Evolutionary conservation across 805 yeast species (phyloP).

Genomic region (Metschnikowia arizonensis): DNA sequence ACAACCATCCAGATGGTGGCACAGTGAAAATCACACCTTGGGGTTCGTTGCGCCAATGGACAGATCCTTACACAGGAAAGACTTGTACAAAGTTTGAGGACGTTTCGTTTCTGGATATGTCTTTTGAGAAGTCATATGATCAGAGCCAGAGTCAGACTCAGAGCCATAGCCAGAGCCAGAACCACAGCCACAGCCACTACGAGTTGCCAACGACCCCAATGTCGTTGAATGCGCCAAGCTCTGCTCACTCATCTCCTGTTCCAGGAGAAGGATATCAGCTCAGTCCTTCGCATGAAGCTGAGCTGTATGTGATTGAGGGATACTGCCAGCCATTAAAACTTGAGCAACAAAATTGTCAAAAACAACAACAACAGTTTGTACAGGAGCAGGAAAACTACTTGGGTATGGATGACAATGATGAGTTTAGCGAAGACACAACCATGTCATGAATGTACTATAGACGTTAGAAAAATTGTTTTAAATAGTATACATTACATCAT

Average conservation of each 20-base stretch:
- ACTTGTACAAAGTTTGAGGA: slow-evolving; percentile 48
- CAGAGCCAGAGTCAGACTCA: slow-evolving; percentile 5
- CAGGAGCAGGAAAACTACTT: slow-evolving; percentile 38
- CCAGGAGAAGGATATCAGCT: slow-evolving; percentile 19
- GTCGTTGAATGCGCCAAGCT: slow-evolving; percentile 14
- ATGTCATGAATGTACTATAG: slow-evolving; percentile 9
- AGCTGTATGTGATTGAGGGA: slow-evolving; percentile 35
- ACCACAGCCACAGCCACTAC: slow-evolving; percentile 10
- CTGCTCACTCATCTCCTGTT: slow-evolving; percentile 17
- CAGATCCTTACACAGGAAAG: slow-evolving; percentile 41
- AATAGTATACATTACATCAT: too few relatives aligned
- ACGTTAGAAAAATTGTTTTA: background rate
- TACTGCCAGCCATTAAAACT: slow-evolving; percentile 17
- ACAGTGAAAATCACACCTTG: slow-evolving; percentile 58
- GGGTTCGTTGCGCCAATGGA: slow-evolving; percentile 52
- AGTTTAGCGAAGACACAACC: slow-evolving; percentile 14
- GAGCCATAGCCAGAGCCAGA: slow-evolving; percentile 4
- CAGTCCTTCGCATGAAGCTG: slow-evolving; percentile 39
- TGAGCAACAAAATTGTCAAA: background rate
- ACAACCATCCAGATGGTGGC: slow-evolving; percentile 61
- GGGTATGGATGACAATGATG: slow-evolving; percentile 32
- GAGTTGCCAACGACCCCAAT: slow-evolving; percentile 21
- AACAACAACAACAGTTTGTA: slow-evolving; percentile 16
- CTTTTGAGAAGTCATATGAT: slow-evolving; percentile 17
- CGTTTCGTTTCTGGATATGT: slow-evolving; percentile 22